Evolutionary conservation across 1,139 yeast genomes (phyloP).

Genomic region (Meyerozyma sp.): DNA sequence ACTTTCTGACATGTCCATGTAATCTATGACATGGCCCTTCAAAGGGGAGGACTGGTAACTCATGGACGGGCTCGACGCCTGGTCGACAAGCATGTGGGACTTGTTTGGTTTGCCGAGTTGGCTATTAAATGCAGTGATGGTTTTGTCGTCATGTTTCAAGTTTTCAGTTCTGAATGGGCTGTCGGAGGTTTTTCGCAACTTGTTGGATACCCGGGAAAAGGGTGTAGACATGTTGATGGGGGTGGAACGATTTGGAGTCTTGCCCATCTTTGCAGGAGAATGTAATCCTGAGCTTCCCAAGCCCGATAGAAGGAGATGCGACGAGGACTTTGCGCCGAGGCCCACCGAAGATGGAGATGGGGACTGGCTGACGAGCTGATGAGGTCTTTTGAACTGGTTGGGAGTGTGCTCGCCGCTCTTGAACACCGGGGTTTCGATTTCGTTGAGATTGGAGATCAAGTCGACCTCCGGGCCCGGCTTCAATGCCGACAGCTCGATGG

Average conservation of each 20-base stretch:
- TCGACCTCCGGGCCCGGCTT: slow-evolving; percentile 16
- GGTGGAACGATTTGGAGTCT: slow-evolving; percentile 25
- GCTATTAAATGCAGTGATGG: slow-evolving; percentile 1
- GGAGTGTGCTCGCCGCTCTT: slow-evolving; percentile 15
- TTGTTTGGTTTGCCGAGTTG: slow-evolving; percentile 12
- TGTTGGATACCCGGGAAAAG: slow-evolving; percentile 3
- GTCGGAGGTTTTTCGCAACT: slow-evolving; percentile 3
- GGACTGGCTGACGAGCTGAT: slow-evolving; percentile 40
- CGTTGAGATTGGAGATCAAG: slow-evolving; percentile 24
- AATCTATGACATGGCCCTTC: slow-evolving; percentile 13
- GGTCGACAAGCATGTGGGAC: background rate
- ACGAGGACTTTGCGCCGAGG: slow-evolving; percentile 3
- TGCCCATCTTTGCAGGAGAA: slow-evolving; percentile 29
- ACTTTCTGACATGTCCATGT: slow-evolving; percentile 21
- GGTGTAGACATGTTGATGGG: slow-evolving; percentile 5
- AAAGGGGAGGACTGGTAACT: slow-evolving; percentile 15
- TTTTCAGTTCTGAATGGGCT: background rate
- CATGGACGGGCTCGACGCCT: slow-evolving; percentile 3
- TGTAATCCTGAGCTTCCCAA: slow-evolving; percentile 13
- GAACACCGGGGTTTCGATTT: slow-evolving; percentile 18
- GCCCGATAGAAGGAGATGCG: slow-evolving; percentile 3
- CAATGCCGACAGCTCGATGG: slow-evolving; percentile 24
- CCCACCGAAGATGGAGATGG: slow-evolving; percentile 34
- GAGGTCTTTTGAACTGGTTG: slow-evolving; percentile 45
- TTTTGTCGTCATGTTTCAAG: background rate